These are phyloP conservation scores for Colletotrichum horii DNA, from an alignment of 2,329 filamentous ascomycete genomes.

Conservation along the genomic window DNA sequence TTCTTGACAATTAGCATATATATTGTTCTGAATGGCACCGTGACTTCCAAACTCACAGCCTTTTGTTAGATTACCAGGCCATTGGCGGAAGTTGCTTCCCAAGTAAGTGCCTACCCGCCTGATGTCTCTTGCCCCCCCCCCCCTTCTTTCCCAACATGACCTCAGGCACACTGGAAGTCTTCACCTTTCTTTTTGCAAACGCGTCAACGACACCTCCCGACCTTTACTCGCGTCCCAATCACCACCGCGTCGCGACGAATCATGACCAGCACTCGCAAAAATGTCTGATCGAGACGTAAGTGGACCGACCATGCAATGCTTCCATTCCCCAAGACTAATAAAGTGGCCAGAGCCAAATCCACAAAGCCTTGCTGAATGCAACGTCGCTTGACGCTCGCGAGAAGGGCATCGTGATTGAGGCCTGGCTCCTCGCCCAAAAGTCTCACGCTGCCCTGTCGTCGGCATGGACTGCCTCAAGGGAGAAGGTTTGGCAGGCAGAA, in stretches of 20 bases:
- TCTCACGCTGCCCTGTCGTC: background rate
- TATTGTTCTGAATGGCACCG: no score
- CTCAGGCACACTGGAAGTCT: background rate
- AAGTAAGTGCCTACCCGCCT: background rate
- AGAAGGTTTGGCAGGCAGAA: background rate
- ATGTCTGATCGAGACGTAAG: background rate
- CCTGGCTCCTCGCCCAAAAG: background rate
- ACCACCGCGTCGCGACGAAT: background rate
- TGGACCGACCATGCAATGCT: background rate
- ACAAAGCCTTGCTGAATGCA: background rate
- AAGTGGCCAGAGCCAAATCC: rapidly evolving
- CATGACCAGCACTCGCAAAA: background rate
- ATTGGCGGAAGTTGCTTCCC: background rate
- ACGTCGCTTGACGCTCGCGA: background rate
- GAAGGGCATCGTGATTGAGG: background rate
- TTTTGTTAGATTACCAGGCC: no score
- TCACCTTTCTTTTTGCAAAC: background rate
- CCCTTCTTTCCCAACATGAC: background rate
- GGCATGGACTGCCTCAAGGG: background rate
- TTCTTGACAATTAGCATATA: no score
- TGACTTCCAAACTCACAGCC: background rate
- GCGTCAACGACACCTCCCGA: rapidly evolving
- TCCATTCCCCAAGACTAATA: background rate
- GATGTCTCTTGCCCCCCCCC: background rate
- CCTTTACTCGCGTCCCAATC: background rate